Evolutionary conservation across 805 yeast genomes (phyloP), one percentile per base, ranked within the genome.

Genomic region (Saturnispora sanitii): DNA sequence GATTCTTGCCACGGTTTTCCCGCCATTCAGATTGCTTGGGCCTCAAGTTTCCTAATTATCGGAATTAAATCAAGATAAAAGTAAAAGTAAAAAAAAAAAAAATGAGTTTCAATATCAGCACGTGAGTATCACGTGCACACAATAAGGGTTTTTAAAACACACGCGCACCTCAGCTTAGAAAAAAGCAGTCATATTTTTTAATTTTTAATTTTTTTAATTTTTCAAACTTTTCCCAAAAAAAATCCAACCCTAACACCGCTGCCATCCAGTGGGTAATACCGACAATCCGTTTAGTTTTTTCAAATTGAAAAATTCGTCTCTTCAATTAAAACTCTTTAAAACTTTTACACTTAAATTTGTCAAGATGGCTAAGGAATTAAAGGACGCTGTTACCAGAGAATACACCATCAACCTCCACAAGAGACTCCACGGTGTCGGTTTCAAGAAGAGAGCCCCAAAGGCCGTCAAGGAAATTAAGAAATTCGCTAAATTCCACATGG

Each of bases 331-430:
- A n/a, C n/a, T n/a, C n/a, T n/a, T n/a, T n/a, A n/a, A n/a, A n/a
- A n/a, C n/a, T n/a, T n/a, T n/a, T n/a, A n/a, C n/a, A n/a, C n/a
- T n/a, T n/a, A n/a, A n/a, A n/a, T n/a, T n/a, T 23, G 26, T 23
- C 26, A 27, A 27, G n/a, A 62, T 62, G 67, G 64, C 66, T 51
- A 59, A 56, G 49, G 94, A 90, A 73, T 77, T 87, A 70, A 83
- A 84, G 77, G 97, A 92, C 88, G 96, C 87, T 73, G 96, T 92
- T 73, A 84, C 98, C 71, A 95, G 99, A 75, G 99, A 92, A 77
- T 92, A 92, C 86, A 92, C 98, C 81, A 88, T 92, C 74, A 90
- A 92, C 86, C 77, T 90, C 73, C 95, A 87, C 95, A 90, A 87
- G 75, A 87, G 97, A 77, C 83, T 87, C 69, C 95, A 85, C 75